phyloP scores from a whole-genome alignment of 805 yeast genomes.

The Diddensiella transvaalensis region DNA sequence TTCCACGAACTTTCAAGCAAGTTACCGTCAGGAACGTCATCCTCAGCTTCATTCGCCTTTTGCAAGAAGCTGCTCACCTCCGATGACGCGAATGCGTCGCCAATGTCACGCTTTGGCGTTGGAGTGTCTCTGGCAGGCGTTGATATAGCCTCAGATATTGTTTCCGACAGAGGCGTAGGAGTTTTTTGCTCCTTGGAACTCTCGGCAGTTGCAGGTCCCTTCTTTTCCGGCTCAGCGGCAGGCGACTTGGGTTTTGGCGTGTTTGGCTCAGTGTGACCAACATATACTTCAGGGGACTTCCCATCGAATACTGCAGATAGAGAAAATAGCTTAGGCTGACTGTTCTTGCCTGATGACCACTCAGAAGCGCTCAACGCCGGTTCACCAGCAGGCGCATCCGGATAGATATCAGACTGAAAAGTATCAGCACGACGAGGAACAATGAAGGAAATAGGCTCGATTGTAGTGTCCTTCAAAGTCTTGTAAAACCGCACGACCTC shows the following conservation, averaged over 20 bases:
- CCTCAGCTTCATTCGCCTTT: conserved; percentile 45
- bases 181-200: conserved; percentile 9
- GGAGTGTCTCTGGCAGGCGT: conserved; percentile 34
- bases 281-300: conserved; percentile 41
- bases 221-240: conserved; percentile 4
- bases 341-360: conserved; percentile 73
- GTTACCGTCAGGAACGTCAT: conserved; percentile 16
- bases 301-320: conserved; percentile 83
- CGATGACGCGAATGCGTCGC: conserved; percentile 46
- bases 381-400: conserved; percentile 77
- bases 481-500: conserved; percentile 82
- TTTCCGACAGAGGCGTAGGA: conserved; percentile 15
- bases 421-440: conserved; percentile 94
- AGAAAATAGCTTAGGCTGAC: conserved; percentile 72
- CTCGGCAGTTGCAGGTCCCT: too few species aligned
- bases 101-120: conserved; percentile 39
- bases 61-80: conserved; percentile 46
- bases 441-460: conserved; percentile 88
- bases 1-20: conserved; percentile 1
- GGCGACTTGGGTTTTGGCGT: background rate
- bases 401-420: conserved; percentile 89
- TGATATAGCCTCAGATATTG: conserved; percentile 17
- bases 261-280: background rate
- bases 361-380: conserved; percentile 79
- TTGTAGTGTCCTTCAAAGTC: conserved; percentile 75